Evolutionary conservation across 345 rosid species (phyloP).

Genomic region (Dovyalis caffra): DNA sequence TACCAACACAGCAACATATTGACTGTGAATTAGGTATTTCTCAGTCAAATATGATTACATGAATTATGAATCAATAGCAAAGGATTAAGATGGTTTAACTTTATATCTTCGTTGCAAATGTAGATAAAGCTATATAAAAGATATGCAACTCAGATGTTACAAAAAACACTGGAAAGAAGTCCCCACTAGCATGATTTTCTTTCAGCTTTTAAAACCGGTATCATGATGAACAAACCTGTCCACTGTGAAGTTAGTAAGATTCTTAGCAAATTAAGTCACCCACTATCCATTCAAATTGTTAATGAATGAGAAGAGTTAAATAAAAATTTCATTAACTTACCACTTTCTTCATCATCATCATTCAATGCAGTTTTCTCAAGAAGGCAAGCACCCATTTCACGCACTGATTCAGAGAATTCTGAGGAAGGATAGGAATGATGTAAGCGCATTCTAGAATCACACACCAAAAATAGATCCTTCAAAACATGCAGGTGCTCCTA

Average conservation of each 20-base stretch:
- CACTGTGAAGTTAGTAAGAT: neutral
- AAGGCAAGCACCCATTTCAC: conserved; percentile 89
- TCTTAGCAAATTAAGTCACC: neutral
- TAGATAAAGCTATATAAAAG: neutral
- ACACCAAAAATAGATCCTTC: conserved; percentile 1
- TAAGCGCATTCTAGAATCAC: conserved; percentile 1
- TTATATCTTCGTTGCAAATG: neutral
- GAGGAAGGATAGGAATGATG: neutral
- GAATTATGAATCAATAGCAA: neutral
- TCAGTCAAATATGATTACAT: neutral
- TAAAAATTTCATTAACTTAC: conserved; percentile 36
- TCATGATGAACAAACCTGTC: neutral
- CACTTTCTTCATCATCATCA: conserved; percentile 73
- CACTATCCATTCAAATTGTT: neutral
- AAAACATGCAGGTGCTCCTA: neutral
- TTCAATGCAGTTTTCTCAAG: conserved; percentile 74
- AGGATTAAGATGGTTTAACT: neutral
- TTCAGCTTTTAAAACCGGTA: neutral
- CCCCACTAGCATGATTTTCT: neutral
- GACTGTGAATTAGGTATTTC: neutral
- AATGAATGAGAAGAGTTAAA: neutral
- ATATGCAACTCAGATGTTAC: too few species aligned
- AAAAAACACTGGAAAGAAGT: neutral
- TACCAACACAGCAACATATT: neutral
- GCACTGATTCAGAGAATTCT: conserved; percentile 95